Evolutionary conservation across 495 filamentous ascomycete species (phyloP), one percentile per base, ranked within the genome.

Genomic region (Jackrogersella minutella): DNA sequence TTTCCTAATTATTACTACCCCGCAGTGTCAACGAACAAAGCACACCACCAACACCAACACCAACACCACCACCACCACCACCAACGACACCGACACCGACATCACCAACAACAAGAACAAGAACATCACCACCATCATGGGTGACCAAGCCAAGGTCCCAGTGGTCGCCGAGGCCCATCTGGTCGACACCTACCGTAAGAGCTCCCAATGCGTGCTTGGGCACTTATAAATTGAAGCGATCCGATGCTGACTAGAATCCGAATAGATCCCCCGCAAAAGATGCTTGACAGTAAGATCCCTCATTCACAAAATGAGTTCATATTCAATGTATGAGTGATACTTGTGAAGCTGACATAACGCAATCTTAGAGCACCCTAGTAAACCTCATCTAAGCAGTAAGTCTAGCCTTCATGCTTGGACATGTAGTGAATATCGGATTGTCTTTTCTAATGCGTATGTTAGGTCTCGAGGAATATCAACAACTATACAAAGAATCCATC

Each of bases 401-500:
- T 71, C 53, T 30, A 30, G 14, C 19, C 24, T 44, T 26, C 33
- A 28, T 19, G 3, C 26, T 40, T 36, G 14, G 8, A 5, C 8
- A 41, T 31, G 14, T 44, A 24, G 24, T 21, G 52, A 10, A 52
- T 51, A 34, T 47, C 16, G 21, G 70, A 43, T 19, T 33, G 10
- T 22, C 14, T 46, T 60, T 64, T 40, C 47, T 65, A 30, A 71
- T 43, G 6, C 46, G 49, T 31, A 31, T 14, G 34, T 4, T 64
- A 84, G 80, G 74, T 70, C 66, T 97, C 34, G 91, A 96, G 65
- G 89, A 97, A 74, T 99, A 98, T 84, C 87, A 96, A 77, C 81
- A 86, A 79, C 80, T 97, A 64, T 97, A 98, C 83, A 94, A 97
- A 70, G 91, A 99, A 78, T 99, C 95, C 8, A 97, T 99, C 74